These are phyloP conservation scores for Cladosporium sphaerospermum DNA, from an alignment of 2,329 filamentous ascomycete species.

Conservation along the genomic window DNA sequence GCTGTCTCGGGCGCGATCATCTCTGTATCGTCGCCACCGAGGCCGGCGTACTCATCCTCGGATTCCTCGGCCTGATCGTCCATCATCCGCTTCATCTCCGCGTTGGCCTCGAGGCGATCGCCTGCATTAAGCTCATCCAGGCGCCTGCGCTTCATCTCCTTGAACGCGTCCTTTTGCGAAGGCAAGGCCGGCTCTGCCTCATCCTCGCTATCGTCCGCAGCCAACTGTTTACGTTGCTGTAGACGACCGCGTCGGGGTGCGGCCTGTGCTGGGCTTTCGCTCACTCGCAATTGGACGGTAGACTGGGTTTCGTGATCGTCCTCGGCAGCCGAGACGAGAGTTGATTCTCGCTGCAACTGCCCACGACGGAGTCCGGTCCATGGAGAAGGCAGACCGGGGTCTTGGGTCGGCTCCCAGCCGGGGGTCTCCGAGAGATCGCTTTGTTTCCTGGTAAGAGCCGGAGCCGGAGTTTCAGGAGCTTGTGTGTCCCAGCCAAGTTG, in stretches of 20 bases:
- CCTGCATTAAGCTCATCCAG: conserved; percentile 35
- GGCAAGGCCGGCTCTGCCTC: conserved; percentile 34
- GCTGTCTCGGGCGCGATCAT: conserved; percentile 68
- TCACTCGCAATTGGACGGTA: conserved; percentile 27
- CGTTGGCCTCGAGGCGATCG: conserved; percentile 50
- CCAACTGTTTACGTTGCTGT: conserved; percentile 32
- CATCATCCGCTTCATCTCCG: conserved; percentile 82
- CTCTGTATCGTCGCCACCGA: conserved; percentile 71
- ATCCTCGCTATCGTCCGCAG: conserved; percentile 40
- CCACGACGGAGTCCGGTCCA: conserved; percentile 17
- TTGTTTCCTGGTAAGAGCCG: conserved; percentile 14
- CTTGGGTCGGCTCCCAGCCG: conserved; percentile 31
- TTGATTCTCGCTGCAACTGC: conserved; percentile 15
- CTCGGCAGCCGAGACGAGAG: conserved; percentile 12
- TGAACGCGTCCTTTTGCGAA: conserved; percentile 53
- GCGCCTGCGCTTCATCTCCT: conserved; percentile 62
- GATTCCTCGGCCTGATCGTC: conserved; percentile 95
- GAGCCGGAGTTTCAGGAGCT: conserved; percentile 25
- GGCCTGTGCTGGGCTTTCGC: conserved; percentile 24
- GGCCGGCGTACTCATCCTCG: conserved; percentile 92
- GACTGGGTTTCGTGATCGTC: conserved; percentile 25
- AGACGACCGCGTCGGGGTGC: conserved; percentile 51
- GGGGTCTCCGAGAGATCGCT: conserved; percentile 26
- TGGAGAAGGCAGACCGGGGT: conserved; percentile 25
- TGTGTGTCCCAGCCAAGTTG: conserved; percentile 32